Conservation (phyloP, 2,329 filamentous ascomycete species). For the Penicillium paneum region DNA sequence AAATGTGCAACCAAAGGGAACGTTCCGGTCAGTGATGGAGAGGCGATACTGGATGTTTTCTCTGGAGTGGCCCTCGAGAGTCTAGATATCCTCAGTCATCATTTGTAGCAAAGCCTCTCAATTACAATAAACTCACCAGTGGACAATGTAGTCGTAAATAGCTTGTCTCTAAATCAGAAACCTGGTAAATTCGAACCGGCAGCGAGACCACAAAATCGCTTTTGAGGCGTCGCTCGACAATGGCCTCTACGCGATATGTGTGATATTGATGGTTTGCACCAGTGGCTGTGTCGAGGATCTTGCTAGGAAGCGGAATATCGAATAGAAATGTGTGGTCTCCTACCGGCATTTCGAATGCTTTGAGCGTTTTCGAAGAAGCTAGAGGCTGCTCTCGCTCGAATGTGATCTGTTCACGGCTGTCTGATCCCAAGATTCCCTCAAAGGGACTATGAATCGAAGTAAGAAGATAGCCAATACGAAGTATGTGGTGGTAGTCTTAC, state of each 20-base stretch:
- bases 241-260: constrained; percentile 15
- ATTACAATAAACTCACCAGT: neutral
- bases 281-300: constrained; percentile 12
- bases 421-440: neutral
- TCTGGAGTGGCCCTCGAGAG: constrained; percentile 7
- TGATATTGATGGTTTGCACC: constrained; percentile 15
- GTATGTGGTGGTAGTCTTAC: neutral
- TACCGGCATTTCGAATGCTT: constrained; percentile 14
- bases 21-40: constrained; percentile 16
- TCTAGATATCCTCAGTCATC: constrained; percentile 1
- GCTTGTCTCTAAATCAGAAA: neutral
- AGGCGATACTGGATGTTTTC: constrained; percentile 17
- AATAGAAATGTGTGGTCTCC: constrained; percentile 24
- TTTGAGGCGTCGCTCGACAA: constrained; percentile 14
- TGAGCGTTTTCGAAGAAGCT: constrained; percentile 16
- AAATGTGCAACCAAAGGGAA: constrained; percentile 22
- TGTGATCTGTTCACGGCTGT: constrained; percentile 13
- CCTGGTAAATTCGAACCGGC: constrained; percentile 15
- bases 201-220: constrained; percentile 16
- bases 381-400: constrained; percentile 12
- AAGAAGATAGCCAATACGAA: neutral
- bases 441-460: neutral
- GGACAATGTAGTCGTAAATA: constrained; percentile 1
- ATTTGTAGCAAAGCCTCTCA: fast-evolving
- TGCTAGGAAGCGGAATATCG: constrained; percentile 11